Evolutionary conservation across 2,329 filamentous ascomycete genomes (phyloP).

Genomic region (Paecilomyces sp.): DNA sequence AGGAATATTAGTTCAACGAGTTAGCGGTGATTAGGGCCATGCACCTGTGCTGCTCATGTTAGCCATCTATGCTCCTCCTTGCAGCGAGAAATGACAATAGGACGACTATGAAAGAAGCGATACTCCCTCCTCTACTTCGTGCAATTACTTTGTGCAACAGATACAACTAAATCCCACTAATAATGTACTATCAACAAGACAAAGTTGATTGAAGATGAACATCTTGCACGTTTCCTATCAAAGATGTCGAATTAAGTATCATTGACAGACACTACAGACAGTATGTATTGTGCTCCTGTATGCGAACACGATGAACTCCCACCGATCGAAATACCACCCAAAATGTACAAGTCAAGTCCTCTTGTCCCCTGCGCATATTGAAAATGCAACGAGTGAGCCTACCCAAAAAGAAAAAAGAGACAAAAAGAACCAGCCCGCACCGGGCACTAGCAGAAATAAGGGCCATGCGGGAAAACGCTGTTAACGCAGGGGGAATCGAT

Average conservation of each 20-base stretch:
- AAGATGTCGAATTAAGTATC: background rate
- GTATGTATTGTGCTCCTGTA: background rate
- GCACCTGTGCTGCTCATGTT: too few relatives aligned
- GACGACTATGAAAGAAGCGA: too few relatives aligned
- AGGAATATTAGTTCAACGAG: too few relatives aligned
- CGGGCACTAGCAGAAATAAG: background rate
- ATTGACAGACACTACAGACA: background rate
- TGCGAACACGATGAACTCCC: background rate
- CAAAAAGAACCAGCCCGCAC: background rate
- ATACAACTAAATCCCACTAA: too few relatives aligned
- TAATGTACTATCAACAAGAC: background rate
- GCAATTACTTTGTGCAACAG: too few relatives aligned
- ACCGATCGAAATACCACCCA: background rate
- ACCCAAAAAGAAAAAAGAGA: background rate
- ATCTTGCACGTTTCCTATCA: background rate
- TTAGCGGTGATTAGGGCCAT: too few relatives aligned
- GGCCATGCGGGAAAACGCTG: background rate
- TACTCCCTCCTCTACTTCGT: too few relatives aligned
- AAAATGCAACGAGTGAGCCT: conserved; percentile 1
- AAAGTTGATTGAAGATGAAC: background rate
- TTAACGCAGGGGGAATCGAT: background rate
- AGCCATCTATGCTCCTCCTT: too few relatives aligned
- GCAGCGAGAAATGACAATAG: too few relatives aligned
- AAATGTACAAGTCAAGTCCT: background rate
- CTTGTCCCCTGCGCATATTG: background rate